Conservation (phyloP, 1,139 yeast genomes). For the Yamadazyma diospyri region DNA sequence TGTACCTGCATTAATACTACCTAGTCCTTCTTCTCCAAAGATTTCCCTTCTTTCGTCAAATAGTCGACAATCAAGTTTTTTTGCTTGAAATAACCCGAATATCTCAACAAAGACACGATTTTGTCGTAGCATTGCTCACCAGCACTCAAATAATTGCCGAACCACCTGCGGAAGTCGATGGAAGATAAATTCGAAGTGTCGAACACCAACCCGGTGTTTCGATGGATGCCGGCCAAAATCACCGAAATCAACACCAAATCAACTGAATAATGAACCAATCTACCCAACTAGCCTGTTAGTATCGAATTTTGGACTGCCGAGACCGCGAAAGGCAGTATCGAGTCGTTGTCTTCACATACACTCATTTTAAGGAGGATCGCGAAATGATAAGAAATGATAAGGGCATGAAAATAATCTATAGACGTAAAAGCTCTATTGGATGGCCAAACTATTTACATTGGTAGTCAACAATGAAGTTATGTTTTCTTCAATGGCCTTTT, state of each 20-base stretch:
- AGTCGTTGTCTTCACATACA: slow-evolving; percentile 2
- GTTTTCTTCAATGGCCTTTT: slow-evolving; percentile 81
- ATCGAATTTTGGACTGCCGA: slow-evolving; percentile 1
- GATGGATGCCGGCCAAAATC: slow-evolving; percentile 61
- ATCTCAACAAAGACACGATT: slow-evolving; percentile 33
- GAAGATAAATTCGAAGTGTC: slow-evolving; percentile 45
- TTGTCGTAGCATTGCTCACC: slow-evolving; percentile 54
- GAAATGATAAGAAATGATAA: no score
- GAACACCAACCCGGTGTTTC: slow-evolving; percentile 57
- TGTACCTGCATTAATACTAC: no score
- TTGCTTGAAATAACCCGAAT: slow-evolving; percentile 46
- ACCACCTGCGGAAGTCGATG: slow-evolving; percentile 52
- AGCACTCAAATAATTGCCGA: slow-evolving; percentile 49
- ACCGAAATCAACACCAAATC: slow-evolving; percentile 61
- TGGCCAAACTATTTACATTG: slow-evolving; percentile 82
- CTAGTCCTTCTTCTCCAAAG: slow-evolving; percentile 28
- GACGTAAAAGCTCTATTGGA: no score
- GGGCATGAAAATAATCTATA: no score
- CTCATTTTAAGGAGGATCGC: slow-evolving; percentile 2
- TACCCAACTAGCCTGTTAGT: slow-evolving; percentile 39
- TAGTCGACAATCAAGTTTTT: slow-evolving; percentile 36
- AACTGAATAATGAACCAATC: slow-evolving; percentile 51
- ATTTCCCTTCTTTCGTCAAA: slow-evolving; percentile 30
- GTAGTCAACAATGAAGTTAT: slow-evolving; percentile 84
- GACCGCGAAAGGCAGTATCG: no score